Percentiles rank a stretch among this genome's conserved stretches.
Evolutionary conservation across 2,329 filamentous ascomycete genomes (phyloP).

Genomic region (Ophiocordyceps camponoti-saundersi): DNA sequence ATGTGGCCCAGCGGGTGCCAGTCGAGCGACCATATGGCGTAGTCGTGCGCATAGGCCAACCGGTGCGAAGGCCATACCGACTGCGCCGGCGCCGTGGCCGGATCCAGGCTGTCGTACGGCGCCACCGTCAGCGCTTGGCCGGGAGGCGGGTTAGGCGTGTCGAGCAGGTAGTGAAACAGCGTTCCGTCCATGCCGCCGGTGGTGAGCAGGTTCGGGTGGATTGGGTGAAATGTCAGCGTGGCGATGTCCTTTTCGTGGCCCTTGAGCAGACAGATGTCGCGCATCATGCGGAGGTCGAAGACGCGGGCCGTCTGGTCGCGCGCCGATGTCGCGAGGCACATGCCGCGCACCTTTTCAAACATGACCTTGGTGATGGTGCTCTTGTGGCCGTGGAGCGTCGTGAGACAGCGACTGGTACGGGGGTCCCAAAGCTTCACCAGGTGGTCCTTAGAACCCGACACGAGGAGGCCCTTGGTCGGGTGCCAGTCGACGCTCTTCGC

Average conservation of each 20-base stretch:
- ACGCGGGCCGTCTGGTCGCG: constrained; percentile 85
- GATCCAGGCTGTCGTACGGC: constrained; percentile 73
- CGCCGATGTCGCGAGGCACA: constrained; percentile 79
- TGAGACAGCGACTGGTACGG: constrained; percentile 75
- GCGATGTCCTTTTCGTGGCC: constrained; percentile 95
- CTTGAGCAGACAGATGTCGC: constrained; percentile 81
- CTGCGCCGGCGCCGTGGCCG: constrained; percentile 63
- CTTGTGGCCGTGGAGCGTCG: constrained; percentile 90
- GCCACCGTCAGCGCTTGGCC: constrained; percentile 57
- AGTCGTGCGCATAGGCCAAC: constrained; percentile 76
- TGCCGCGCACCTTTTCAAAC: constrained; percentile 73
- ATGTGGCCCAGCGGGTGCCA: constrained; percentile 97
- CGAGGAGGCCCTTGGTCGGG: constrained; percentile 80
- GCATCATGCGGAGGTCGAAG: constrained; percentile 96
- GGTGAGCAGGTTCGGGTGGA: constrained; percentile 75
- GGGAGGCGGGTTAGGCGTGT: constrained; percentile 75
- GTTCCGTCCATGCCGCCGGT: constrained; percentile 84
- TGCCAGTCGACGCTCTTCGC: constrained; percentile 97
- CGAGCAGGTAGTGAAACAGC: constrained; percentile 85
- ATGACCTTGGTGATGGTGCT: constrained; percentile 88
- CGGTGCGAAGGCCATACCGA: constrained; percentile 87
- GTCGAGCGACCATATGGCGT: constrained; percentile 92
- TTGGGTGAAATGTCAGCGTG: constrained; percentile 82
- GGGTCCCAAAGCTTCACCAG: constrained; percentile 97
- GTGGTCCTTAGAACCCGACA: constrained; percentile 95